phyloP scores from a whole-genome alignment of 148 eudicot species.

The Dianthus caryophyllus region DNA sequence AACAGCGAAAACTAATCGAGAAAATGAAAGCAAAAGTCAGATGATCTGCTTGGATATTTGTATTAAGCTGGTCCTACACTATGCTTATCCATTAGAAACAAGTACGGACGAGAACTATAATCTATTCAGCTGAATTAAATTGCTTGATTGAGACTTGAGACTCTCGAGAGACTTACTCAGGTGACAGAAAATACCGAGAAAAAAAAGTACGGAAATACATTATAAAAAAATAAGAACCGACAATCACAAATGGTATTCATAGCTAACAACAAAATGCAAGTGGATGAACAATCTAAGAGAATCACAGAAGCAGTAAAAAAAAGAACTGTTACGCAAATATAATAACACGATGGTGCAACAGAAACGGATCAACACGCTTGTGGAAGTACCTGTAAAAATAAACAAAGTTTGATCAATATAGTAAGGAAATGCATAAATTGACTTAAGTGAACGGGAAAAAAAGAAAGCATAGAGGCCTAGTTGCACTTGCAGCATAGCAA shows the following conservation, averaged over 20 bases:
- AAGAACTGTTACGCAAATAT: not conserved
- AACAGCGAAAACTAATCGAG: too few relatives aligned
- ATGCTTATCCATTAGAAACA: too few relatives aligned
- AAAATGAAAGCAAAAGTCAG: too few relatives aligned
- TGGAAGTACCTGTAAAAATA: conserved; percentile 7
- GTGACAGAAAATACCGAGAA: not conserved
- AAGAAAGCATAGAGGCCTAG: not conserved
- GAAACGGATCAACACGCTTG: not conserved
- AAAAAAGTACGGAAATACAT: not conserved
- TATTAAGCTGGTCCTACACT: too few relatives aligned
- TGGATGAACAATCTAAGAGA: not conserved
- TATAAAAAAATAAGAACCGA: not conserved
- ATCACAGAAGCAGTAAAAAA: not conserved
- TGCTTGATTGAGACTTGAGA: not conserved
- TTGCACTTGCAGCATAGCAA: not conserved
- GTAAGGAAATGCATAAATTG: not conserved
- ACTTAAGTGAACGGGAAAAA: not conserved
- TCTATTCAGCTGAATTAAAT: not conserved
- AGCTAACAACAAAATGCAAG: not conserved
- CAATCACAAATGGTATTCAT: not conserved
- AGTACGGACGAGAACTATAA: too few relatives aligned
- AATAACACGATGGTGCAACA: not conserved
- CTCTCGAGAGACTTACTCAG: too few relatives aligned
- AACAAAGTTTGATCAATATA: not conserved
- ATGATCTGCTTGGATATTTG: too few relatives aligned